phyloP scores from a whole-genome alignment of 805 yeast species.

The Tetrapisispora namnaoensis region DNA sequence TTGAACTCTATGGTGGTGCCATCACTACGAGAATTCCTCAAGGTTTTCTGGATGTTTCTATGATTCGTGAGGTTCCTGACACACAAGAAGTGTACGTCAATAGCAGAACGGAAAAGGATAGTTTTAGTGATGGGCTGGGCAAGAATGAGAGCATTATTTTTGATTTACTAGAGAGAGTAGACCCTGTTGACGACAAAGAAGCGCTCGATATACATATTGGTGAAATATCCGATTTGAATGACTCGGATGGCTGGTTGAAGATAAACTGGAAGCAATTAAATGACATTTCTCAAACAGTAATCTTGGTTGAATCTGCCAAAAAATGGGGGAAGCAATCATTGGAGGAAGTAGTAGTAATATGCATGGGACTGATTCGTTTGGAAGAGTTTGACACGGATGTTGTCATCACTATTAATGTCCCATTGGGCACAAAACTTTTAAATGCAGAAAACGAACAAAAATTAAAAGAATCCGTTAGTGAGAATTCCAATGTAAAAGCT shows the following conservation, averaged over 20 bases:
- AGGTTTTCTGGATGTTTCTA: conserved; percentile 65
- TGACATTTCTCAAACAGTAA: conserved; percentile 18
- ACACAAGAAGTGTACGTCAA: conserved; percentile 83
- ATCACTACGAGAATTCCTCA: conserved; percentile 48
- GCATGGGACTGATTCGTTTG: conserved; percentile 50
- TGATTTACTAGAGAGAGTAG: conserved; percentile 50
- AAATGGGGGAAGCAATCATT: conserved; percentile 41
- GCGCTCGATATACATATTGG: conserved; percentile 45
- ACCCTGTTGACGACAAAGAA: conserved; percentile 27
- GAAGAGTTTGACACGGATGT: conserved; percentile 48
- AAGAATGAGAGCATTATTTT: conserved; percentile 50
- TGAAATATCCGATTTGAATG: conserved; percentile 43
- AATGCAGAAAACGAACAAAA: conserved; percentile 1
- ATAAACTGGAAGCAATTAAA: conserved; percentile 14
- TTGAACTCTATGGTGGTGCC: conserved; percentile 74
- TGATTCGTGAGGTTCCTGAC: conserved; percentile 78
- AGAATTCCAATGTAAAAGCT: conserved; percentile 3
- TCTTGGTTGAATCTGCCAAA: conserved; percentile 36
- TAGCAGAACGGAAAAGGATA: conserved; percentile 25
- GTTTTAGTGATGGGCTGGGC: conserved; percentile 30
- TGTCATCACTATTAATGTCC: conserved; percentile 50
- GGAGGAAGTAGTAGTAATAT: conserved; percentile 36
- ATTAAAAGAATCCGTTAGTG: not conserved
- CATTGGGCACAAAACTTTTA: conserved; percentile 26
- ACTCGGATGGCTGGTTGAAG: conserved; percentile 26